Evolutionary conservation across 2,329 filamentous ascomycete species (phyloP).

Genomic region (Rhynchosporium agropyri): DNA sequence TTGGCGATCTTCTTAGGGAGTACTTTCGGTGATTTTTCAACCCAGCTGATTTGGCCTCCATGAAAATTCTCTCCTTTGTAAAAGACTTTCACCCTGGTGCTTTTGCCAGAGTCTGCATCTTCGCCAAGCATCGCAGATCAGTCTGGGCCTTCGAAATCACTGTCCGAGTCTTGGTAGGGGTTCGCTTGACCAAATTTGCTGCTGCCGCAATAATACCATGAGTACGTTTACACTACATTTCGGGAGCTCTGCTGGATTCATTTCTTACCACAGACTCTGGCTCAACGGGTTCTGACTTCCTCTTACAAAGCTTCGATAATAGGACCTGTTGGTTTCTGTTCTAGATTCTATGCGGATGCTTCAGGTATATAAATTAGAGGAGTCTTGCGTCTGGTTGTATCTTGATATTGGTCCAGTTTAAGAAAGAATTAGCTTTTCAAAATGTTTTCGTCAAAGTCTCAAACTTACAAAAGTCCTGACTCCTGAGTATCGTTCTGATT

Average conservation of each 20-base stretch:
- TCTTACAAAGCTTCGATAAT: constrained; percentile 14
- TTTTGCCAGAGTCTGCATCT: constrained; percentile 29
- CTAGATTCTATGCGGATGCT: no score
- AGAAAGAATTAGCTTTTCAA: not conserved
- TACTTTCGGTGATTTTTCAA: constrained; percentile 32
- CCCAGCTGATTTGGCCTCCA: constrained; percentile 25
- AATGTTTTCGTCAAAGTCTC: not conserved
- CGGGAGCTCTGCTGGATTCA: not conserved
- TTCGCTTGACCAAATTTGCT: constrained; percentile 14
- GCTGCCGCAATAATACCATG: constrained; percentile 6
- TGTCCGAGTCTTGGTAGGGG: constrained; percentile 4
- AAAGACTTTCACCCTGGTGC: constrained; percentile 27
- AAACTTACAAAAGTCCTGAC: constrained; percentile 3
- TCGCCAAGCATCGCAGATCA: constrained; percentile 7
- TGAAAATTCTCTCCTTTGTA: constrained; percentile 28
- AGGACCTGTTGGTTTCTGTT: not conserved
- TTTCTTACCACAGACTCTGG: not conserved
- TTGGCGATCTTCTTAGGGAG: constrained; percentile 26
- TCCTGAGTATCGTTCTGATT: constrained; percentile 6
- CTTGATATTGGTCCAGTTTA: no score
- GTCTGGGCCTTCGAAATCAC: not conserved
- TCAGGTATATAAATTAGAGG: no score
- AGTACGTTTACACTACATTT: constrained; percentile 12
- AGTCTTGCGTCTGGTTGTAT: no score
- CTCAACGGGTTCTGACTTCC: constrained; percentile 15